Conservation (phyloP, 2,329 filamentous ascomycete genomes). For the Monilinia aucupariae region DNA sequence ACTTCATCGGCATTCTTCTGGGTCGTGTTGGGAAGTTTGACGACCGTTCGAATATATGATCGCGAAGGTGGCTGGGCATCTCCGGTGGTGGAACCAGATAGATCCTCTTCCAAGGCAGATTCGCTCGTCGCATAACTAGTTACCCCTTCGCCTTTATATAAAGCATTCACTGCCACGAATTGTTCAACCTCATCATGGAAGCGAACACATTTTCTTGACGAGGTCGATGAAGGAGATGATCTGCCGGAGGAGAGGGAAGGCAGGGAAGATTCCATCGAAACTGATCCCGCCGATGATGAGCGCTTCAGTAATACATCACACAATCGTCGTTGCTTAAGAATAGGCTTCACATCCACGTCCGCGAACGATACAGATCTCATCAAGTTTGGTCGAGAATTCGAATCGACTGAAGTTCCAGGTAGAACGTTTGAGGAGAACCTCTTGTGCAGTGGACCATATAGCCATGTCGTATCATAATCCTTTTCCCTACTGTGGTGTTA, state of each 20-base stretch:
- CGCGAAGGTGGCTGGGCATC: background rate
- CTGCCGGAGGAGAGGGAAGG: constrained; percentile 10
- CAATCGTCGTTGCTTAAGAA: constrained; percentile 93
- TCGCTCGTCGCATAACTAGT: background rate
- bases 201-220: constrained; percentile 14
- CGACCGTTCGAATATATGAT: constrained; percentile 2
- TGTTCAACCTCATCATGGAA: constrained; percentile 17
- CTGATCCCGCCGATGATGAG: constrained; percentile 62
- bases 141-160: background rate
- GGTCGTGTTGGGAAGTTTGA: constrained; percentile 8
- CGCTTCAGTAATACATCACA: constrained; percentile 91
- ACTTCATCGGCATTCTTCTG: background rate
- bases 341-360: constrained; percentile 57
- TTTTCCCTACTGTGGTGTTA: constrained; percentile 65
- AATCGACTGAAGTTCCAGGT: constrained; percentile 40
- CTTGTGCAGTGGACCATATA: constrained; percentile 87
- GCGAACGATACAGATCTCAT: background rate
- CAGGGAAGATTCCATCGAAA: background rate
- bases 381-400: constrained; percentile 37
- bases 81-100: background rate
- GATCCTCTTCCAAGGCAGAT: background rate
- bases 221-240: constrained; percentile 10
- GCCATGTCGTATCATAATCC: constrained; percentile 94
- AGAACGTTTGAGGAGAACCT: background rate
- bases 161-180: constrained; percentile 11